phyloP scores from a whole-genome alignment of 768 basidiomycete genomes.

The Boletus speciosus region DNA sequence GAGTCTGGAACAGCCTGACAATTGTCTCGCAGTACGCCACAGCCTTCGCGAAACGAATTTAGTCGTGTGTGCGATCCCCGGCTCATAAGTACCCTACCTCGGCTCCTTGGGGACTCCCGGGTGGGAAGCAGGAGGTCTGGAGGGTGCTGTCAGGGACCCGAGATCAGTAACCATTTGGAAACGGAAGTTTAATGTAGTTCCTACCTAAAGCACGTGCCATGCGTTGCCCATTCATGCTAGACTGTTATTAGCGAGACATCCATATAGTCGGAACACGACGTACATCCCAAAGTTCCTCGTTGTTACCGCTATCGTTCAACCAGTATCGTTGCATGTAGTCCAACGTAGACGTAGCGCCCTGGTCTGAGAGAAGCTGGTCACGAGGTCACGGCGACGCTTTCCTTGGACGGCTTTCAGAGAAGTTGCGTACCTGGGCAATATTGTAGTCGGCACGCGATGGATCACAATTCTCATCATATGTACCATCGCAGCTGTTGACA shows the following conservation, averaged over 20 bases:
- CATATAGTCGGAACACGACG: constrained; percentile 10
- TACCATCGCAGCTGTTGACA: constrained; percentile 50
- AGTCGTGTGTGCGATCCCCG: not conserved
- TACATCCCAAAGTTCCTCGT: constrained; percentile 70
- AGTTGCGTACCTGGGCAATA: constrained; percentile 36
- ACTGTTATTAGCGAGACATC: constrained; percentile 3
- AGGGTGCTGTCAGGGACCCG: constrained; percentile 47
- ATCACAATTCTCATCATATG: constrained; percentile 36
- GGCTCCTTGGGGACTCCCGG: constrained; percentile 54
- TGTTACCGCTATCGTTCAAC: constrained; percentile 57
- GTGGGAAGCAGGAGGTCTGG: constrained; percentile 52
- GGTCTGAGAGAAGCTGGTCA: constrained; percentile 49
- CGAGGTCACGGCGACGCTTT: not conserved
- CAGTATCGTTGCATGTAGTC: constrained; percentile 60
- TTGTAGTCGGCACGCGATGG: constrained; percentile 41
- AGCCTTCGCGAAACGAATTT: constrained; percentile 39
- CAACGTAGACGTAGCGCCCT: constrained; percentile 58
- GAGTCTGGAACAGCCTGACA: constrained; percentile 57
- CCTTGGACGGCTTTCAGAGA: not conserved
- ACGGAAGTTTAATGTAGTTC: not conserved
- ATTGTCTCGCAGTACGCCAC: constrained; percentile 62
- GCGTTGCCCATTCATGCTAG: constrained; percentile 68
- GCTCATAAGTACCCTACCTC: constrained; percentile 42
- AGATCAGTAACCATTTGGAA: not conserved
- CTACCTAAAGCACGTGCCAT: constrained; percentile 52